A percentile compares a stretch with the other conserved stretches of the same genome.
phyloP scores from a whole-genome alignment of 2,329 filamentous ascomycete species.

The Trichoderma sp. region DNA sequence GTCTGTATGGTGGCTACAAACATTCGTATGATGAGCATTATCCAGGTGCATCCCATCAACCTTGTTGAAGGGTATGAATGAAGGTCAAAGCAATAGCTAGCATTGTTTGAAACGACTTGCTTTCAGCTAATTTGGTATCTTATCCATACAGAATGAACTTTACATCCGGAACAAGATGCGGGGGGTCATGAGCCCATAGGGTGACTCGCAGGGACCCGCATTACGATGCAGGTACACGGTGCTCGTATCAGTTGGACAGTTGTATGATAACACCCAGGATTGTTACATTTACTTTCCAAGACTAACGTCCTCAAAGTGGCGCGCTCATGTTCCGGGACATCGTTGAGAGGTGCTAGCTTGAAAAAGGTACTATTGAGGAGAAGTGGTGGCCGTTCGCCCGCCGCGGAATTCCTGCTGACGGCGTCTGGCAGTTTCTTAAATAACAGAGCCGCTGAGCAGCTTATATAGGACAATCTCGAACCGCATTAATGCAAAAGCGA shows the following conservation, averaged over 20 bases:
- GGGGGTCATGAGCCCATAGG: conserved; percentile 20
- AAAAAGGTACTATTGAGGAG: not conserved
- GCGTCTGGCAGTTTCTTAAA: not conserved
- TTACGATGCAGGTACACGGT: conserved; percentile 11
- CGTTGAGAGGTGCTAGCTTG: conserved; percentile 2
- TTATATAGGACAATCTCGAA: not conserved
- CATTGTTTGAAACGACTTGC: not conserved
- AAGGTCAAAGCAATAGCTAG: not conserved
- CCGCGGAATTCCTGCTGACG: not conserved
- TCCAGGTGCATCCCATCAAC: not conserved
- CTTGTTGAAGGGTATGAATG: not conserved
- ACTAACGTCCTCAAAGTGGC: not conserved
- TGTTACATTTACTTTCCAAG: too few species aligned
- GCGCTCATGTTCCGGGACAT: not conserved
- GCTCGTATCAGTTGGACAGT: not conserved
- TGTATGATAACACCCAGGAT: not conserved
- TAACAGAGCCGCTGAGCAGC: not conserved
- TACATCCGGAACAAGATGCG: not conserved
- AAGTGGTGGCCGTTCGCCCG: not conserved
- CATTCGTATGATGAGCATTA: not conserved
- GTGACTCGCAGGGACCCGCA: conserved; percentile 16
- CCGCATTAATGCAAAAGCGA: not conserved
- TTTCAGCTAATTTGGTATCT: not conserved
- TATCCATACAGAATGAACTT: conserved; percentile 19
- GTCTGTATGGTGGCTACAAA: not conserved